phyloP scores from a whole-genome alignment of 345 rosid genomes.

The Anastatica hierochuntica region DNA sequence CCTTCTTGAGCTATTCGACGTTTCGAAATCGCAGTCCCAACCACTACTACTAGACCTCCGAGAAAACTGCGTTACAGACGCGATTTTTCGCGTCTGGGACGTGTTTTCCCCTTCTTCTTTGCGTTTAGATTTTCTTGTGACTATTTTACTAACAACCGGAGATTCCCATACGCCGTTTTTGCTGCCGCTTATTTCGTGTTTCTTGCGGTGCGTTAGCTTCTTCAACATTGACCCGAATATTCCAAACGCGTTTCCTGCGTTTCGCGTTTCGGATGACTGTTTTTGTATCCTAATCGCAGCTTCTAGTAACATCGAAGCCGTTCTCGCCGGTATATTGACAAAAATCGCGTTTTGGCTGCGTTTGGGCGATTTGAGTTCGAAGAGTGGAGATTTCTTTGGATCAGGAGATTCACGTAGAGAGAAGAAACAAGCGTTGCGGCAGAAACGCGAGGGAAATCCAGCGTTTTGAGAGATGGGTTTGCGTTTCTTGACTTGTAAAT shows the following conservation, averaged over 20 bases:
- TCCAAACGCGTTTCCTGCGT: conserved; percentile 32
- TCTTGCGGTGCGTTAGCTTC: conserved; percentile 39
- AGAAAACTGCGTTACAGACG: conserved; percentile 27
- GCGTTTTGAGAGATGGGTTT: conserved; percentile 41
- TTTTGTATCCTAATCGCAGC: conserved; percentile 77
- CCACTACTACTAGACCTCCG: conserved; percentile 58
- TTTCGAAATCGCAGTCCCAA: conserved; percentile 57
- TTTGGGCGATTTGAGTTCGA: conserved; percentile 47
- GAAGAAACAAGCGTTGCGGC: conserved; percentile 64
- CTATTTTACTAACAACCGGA: conserved; percentile 30
- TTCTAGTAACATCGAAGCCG: conserved; percentile 62
- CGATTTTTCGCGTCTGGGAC: too few species aligned
- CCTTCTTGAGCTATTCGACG: conserved; percentile 31
- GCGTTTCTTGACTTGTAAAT: conserved; percentile 46
- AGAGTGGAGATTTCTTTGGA: conserved; percentile 62
- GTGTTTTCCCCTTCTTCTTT: conserved; percentile 16
- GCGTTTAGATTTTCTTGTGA: conserved; percentile 15
- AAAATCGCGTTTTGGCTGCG: conserved; percentile 40
- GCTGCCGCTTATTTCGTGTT: conserved; percentile 25
- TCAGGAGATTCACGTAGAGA: conserved; percentile 54
- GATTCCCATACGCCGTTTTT: conserved; percentile 44
- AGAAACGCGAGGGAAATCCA: too few species aligned
- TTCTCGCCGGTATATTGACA: conserved; percentile 59
- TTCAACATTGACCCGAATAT: conserved; percentile 54
- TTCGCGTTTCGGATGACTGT: conserved; percentile 33